A percentile compares a stretch with the other conserved stretches of the same genome.
These are phyloP conservation scores for Gossypium ekmanianum DNA, from an alignment of 345 rosid genomes.

Conservation along the genomic window DNA sequence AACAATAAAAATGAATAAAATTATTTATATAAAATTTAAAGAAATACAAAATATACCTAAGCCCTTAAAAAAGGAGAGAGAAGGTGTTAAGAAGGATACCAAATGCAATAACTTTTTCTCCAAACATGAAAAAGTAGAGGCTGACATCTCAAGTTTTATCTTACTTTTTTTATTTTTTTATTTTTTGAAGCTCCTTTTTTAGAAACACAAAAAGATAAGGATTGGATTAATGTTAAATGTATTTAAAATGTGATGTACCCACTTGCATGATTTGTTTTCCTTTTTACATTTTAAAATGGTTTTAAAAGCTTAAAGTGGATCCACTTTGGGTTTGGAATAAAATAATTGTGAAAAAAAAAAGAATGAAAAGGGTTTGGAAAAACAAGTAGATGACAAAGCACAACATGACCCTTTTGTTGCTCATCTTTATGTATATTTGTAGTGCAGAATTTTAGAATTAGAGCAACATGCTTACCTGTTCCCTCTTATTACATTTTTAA, in stretches of 20 bases:
- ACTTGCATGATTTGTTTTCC: neutral
- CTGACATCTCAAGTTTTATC: conserved; percentile 17
- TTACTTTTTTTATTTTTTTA: too few species aligned
- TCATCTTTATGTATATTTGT: conserved; percentile 8
- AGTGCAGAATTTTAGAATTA: conserved; percentile 8
- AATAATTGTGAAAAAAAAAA: neutral
- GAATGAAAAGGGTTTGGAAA: conserved; percentile 15
- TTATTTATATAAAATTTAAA: too few species aligned
- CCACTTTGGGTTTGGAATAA: conserved; percentile 1
- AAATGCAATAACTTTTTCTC: conserved; percentile 10
- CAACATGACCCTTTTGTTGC: conserved; percentile 7
- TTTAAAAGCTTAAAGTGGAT: neutral
- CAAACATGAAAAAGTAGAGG: conserved; percentile 18
- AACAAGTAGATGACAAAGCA: conserved; percentile 35
- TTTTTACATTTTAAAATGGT: neutral
- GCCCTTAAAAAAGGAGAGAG: conserved; percentile 22
- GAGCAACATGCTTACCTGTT: conserved; percentile 6
- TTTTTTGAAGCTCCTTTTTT: neutral
- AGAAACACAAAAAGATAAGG: neutral
- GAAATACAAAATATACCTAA: neutral
- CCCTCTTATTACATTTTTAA: neutral
- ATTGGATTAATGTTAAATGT: neutral
- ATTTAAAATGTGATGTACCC: neutral
- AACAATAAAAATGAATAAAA: too few species aligned
- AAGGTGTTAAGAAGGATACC: conserved; percentile 22